Evolutionary conservation across 805 yeast genomes (phyloP).

Genomic region (Lachancea meyersii): DNA sequence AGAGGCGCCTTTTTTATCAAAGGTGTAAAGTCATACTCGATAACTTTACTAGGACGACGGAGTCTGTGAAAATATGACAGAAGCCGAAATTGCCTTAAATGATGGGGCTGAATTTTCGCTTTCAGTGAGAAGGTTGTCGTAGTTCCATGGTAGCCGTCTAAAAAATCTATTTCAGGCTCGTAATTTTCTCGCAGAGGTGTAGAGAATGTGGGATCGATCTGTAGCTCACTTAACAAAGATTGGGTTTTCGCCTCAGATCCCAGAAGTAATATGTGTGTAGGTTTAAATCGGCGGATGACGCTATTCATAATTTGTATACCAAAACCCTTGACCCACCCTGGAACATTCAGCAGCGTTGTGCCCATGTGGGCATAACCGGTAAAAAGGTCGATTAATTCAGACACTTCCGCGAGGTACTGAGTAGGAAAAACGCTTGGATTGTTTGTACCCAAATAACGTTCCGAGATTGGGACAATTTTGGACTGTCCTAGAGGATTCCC

Average conservation of each 20-base stretch:
- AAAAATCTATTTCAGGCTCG: constrained; percentile 22
- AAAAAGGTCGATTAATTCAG: constrained; percentile 33
- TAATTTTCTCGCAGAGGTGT: constrained; percentile 26
- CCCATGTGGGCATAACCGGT: constrained; percentile 32
- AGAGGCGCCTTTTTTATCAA: constrained; percentile 37
- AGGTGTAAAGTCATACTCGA: constrained; percentile 39
- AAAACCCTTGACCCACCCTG: constrained; percentile 89
- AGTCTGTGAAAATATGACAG: constrained; percentile 49
- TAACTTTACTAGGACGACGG: constrained; percentile 1
- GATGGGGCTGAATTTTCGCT: constrained; percentile 43
- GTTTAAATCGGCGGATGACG: constrained; percentile 40
- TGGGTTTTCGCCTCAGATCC: constrained; percentile 31
- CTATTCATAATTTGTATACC: constrained; percentile 62
- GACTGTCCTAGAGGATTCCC: constrained; percentile 26
- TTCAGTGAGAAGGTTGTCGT: constrained; percentile 6
- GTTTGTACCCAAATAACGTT: constrained; percentile 52
- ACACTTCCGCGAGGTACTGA: constrained; percentile 42
- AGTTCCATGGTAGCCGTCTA: constrained; percentile 9
- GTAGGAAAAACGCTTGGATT: constrained; percentile 65
- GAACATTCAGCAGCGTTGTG: constrained; percentile 61
- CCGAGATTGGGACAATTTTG: constrained; percentile 13
- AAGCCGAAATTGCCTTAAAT: constrained; percentile 46
- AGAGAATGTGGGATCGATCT: constrained; percentile 25
- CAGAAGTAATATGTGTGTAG: constrained; percentile 54
- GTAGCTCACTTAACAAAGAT: constrained; percentile 25